phyloP scores from a whole-genome alignment of 371 early-diverging fungal genomes.

The Mortierella sp. region DNA sequence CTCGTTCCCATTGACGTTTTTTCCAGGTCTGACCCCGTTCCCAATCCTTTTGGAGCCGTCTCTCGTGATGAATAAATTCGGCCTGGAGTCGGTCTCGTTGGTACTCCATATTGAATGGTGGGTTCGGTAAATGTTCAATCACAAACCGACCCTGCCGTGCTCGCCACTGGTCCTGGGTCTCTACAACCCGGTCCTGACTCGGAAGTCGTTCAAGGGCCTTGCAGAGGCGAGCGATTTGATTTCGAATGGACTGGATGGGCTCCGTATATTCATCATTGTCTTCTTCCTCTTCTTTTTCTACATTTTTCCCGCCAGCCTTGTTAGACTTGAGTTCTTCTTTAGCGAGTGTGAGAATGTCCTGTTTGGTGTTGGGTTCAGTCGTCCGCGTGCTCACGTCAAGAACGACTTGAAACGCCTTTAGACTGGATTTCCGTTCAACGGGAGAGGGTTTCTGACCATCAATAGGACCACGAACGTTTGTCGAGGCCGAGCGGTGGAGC shows the following conservation, averaged over 20 bases:
- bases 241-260: constrained; percentile 3
- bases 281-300: not conserved
- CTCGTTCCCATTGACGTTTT: too few relatives aligned
- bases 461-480: too few relatives aligned
- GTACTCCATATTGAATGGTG: not conserved
- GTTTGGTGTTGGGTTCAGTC: too few relatives aligned
- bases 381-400: too few relatives aligned
- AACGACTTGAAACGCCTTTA: too few relatives aligned
- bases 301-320: not conserved
- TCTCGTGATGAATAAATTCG: not conserved
- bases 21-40: too few relatives aligned
- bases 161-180: not conserved
- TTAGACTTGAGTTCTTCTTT: too few relatives aligned
- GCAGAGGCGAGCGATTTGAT: constrained; percentile 5
- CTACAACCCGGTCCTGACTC: constrained; percentile 1
- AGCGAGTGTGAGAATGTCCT: too few relatives aligned
- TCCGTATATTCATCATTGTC: not conserved
- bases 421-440: too few relatives aligned
- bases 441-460: too few relatives aligned
- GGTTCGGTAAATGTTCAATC: not conserved
- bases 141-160: not conserved
- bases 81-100: constrained; percentile 8
- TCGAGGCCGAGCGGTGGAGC: too few relatives aligned
- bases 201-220: constrained; percentile 5
- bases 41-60: not conserved